These are phyloP conservation scores for Talaromyces wortmannii DNA, from an alignment of 495 filamentous ascomycete species.

Conservation along the genomic window DNA sequence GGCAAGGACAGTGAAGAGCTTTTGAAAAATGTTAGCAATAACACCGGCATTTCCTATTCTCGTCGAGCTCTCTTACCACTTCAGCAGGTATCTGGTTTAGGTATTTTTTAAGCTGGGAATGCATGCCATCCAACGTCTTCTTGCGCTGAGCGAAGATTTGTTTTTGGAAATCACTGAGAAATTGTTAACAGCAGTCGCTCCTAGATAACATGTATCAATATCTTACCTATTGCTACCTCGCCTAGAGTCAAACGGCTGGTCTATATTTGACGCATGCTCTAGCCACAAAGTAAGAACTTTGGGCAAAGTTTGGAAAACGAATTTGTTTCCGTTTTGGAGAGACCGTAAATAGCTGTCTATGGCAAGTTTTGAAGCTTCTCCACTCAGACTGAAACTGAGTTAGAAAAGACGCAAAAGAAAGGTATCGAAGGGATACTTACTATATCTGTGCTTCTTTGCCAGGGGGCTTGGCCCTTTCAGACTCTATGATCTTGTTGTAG, in stretches of 20 bases:
- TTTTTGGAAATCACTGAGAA: conserved; percentile 45
- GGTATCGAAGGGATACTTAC: conserved; percentile 15
- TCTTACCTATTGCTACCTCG: conserved; percentile 51
- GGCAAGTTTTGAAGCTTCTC: conserved; percentile 81
- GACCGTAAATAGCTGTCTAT: conserved; percentile 90
- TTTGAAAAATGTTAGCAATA: conserved; percentile 10
- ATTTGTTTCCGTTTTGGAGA: conserved; percentile 82
- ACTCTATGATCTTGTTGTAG: conserved; percentile 93
- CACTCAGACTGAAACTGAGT: conserved; percentile 39
- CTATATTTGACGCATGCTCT: conserved; percentile 72
- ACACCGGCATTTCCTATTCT: not conserved
- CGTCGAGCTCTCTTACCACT: conserved; percentile 28
- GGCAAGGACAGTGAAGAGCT: conserved; percentile 84
- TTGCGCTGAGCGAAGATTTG: conserved; percentile 50
- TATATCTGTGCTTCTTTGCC: conserved; percentile 54
- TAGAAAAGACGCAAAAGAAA: not conserved
- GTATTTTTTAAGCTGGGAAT: conserved; percentile 67
- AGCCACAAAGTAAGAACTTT: conserved; percentile 89
- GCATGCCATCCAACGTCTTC: conserved; percentile 62
- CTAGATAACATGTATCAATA: not conserved
- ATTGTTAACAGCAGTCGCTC: not conserved
- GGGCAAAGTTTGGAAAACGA: conserved; percentile 88
- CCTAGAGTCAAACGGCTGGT: conserved; percentile 60
- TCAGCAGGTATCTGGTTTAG: conserved; percentile 72
- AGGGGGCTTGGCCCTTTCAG: conserved; percentile 69